A percentile compares a stretch with the other conserved stretches of the same genome.
phyloP scores from a whole-genome alignment of 2,329 filamentous ascomycete species.

The Cadophora luteo-olivacea region DNA sequence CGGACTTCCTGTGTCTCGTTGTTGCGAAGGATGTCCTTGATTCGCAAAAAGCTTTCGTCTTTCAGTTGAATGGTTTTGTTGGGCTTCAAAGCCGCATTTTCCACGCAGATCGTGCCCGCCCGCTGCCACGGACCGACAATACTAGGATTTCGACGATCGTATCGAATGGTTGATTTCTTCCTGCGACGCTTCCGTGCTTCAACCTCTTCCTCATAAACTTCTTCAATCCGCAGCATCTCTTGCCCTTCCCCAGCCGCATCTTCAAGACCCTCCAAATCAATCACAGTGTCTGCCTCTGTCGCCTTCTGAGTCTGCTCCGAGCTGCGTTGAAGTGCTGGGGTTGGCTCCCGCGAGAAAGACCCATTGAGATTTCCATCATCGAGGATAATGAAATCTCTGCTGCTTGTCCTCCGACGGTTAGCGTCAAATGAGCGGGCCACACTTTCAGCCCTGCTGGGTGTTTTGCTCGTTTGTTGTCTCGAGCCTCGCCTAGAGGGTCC shows the following conservation, averaged over 20 bases:
- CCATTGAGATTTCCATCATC: not conserved
- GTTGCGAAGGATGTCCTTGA: slow-evolving; percentile 47
- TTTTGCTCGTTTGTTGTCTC: not conserved
- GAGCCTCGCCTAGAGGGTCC: not conserved
- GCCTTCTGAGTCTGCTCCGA: not conserved
- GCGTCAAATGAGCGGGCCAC: not conserved
- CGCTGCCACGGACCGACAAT: slow-evolving; percentile 31
- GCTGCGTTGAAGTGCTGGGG: not conserved
- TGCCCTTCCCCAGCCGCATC: slow-evolving; percentile 10
- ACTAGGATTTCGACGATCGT: slow-evolving; percentile 35
- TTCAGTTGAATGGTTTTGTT: slow-evolving; percentile 36
- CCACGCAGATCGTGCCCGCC: slow-evolving; percentile 28
- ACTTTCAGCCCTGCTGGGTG: not conserved
- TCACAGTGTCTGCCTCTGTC: not conserved
- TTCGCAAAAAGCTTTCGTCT: slow-evolving; percentile 47
- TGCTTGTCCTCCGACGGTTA: not conserved
- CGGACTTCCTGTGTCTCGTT: slow-evolving; percentile 37
- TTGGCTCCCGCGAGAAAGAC: not conserved
- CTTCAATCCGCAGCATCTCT: slow-evolving; percentile 20
- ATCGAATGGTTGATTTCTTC: slow-evolving; percentile 13
- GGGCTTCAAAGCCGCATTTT: slow-evolving; percentile 44
- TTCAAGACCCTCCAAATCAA: slow-evolving; percentile 24
- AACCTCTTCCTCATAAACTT: slow-evolving; percentile 24
- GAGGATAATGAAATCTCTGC: not conserved
- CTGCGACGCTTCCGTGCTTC: not conserved